Percentiles rank a stretch among this genome's conserved stretches.
Evolutionary conservation across 2,329 filamentous ascomycete species (phyloP).

Genomic region (Botrytis aclada): DNA sequence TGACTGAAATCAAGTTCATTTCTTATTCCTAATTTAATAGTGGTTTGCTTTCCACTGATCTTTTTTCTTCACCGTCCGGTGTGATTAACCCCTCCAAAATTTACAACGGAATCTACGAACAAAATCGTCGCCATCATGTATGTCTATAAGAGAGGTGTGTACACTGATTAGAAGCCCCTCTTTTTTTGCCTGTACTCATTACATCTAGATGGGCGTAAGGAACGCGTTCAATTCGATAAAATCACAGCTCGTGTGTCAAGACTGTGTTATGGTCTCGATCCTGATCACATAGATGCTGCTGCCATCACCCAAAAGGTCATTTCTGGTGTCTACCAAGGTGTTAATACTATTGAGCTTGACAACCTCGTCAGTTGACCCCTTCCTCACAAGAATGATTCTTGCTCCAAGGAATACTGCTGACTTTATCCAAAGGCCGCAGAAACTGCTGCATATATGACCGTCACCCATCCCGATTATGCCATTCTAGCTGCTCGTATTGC

Average conservation of each 20-base stretch:
- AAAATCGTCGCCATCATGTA: conserved; percentile 36
- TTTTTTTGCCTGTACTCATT: background rate
- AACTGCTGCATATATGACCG: conserved; percentile 99
- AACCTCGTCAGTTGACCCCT: conserved; percentile 72
- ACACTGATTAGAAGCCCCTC: background rate
- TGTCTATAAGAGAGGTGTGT: conserved; percentile 40
- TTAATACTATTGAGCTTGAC: conserved; percentile 93
- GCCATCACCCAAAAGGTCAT: conserved; percentile 99
- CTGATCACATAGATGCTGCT: conserved; percentile 93
- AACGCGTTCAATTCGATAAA: conserved; percentile 99
- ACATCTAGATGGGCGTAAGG: conserved; percentile 87
- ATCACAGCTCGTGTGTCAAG: conserved; percentile 98
- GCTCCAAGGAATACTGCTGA: conserved; percentile 25
- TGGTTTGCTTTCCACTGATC: conserved; percentile 5
- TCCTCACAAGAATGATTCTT: conserved; percentile 25
- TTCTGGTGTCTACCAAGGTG: conserved; percentile 97
- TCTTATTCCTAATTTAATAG: conserved; percentile 3
- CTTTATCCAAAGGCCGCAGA: conserved; percentile 72
- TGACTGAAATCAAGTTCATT: background rate
- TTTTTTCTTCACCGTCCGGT: background rate
- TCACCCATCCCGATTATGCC: conserved; percentile 98
- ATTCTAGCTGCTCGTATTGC: conserved; percentile 97
- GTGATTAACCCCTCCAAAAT: conserved; percentile 21
- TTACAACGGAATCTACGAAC: conserved; percentile 18
- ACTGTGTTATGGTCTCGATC: conserved; percentile 94